Base-by-base conservation (phyloP, 345 rosid species). In the Balakata baccata region DNA sequence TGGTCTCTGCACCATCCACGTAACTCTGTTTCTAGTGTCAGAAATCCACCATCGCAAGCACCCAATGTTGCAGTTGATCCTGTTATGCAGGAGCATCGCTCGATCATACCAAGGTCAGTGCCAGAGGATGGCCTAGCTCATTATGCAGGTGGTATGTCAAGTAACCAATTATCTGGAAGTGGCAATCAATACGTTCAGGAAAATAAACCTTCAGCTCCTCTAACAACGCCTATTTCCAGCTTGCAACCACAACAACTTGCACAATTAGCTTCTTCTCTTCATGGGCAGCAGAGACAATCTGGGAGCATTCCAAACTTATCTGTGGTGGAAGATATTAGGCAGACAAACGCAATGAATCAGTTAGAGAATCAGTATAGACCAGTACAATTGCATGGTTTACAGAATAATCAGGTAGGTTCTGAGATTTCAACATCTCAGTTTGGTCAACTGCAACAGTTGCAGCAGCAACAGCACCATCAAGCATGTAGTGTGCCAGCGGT, bases 191-290 rank as follows among this genome's bases (percentile, higher is more conserved):
- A 77, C 61, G 50, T 70, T 68, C 89, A 64, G 34, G 96, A 89
- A 67, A 76, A 78, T 0, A 86, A 84, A 70, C 66, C 86, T 51
- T 64, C 87, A 39, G 76, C 53, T 63, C 84, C 81, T 52, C 69
- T 71, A 47, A 84, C 89, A 23, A 51, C 54, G 72, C 75, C 86
- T 38, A 43, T 69, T 72, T 57, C 82, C 41, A 37, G 76, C 61
- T 77, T 92, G 77, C 87, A 87, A 75, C 87, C 93, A 23, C 92
- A 88, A 67, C 97, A 83, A 71, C 85, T 93, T 77, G 86, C 94
- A 45, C 94, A 88, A 60, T 72, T 93, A 78, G 87, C 90, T 25
- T 87, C 94, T 23, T 85, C 92, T 72, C 84, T 87, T 75, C 82
- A 86, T 18, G 92, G 90, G 68, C 93, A 87, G 77, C 90, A 86